phyloP scores from a whole-genome alignment of 2,329 filamentous ascomycete genomes.

The Aspergillus transmontanensis region DNA sequence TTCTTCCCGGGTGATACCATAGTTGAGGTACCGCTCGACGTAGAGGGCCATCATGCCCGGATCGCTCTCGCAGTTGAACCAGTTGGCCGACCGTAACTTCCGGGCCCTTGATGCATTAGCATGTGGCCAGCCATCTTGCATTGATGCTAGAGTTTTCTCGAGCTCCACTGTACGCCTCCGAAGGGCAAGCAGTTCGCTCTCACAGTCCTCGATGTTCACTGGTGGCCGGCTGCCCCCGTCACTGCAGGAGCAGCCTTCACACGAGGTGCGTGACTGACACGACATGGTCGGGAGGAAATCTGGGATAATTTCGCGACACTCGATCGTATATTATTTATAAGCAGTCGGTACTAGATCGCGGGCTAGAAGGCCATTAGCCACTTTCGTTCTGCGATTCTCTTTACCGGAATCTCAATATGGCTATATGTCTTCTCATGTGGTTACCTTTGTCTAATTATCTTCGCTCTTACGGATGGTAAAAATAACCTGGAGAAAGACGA shows the following conservation, averaged over 20 bases:
- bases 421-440: not conserved
- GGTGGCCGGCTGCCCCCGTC: constrained; percentile 19
- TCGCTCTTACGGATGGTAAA: not conserved
- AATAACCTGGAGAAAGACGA: not conserved
- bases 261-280: constrained; percentile 28
- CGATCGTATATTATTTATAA: not conserved
- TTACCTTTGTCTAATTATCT: not conserved
- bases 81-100: constrained; percentile 45
- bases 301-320: not conserved
- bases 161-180: constrained; percentile 42
- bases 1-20: constrained; percentile 53
- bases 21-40: constrained; percentile 55
- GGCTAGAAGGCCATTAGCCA: not conserved
- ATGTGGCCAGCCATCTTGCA: constrained; percentile 23
- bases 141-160: constrained; percentile 34
- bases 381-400: not conserved
- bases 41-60: constrained; percentile 52
- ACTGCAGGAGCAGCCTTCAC: constrained; percentile 39
- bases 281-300: constrained; percentile 14
- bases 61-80: constrained; percentile 49
- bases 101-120: constrained; percentile 17
- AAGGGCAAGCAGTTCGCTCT: constrained; percentile 41
- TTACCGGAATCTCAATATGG: not conserved
- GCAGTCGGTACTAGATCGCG: not conserved
- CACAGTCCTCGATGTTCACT: constrained; percentile 45